Conservation (phyloP, 2,329 filamentous ascomycete genomes). For the Pleurostoma richardsiae region DNA sequence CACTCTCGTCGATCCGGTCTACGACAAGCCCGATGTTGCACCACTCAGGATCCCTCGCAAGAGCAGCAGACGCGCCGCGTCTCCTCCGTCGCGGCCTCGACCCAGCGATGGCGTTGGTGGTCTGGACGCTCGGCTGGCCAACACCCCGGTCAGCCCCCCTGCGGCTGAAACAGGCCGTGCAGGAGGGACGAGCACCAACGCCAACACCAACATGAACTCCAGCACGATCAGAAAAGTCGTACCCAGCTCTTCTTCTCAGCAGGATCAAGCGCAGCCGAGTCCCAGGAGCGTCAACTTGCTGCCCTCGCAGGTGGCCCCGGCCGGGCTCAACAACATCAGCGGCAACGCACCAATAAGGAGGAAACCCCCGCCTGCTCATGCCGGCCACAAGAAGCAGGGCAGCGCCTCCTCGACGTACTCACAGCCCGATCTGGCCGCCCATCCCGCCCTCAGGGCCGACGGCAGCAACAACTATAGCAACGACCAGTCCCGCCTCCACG, state of each 20-base stretch:
- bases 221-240: conserved; percentile 28
- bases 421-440: conserved; percentile 11
- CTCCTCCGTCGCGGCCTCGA: conserved; percentile 10
- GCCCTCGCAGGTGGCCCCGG: not conserved
- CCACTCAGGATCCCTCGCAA: conserved; percentile 53
- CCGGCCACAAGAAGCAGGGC: conserved; percentile 4
- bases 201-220: conserved; percentile 7
- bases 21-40: conserved; percentile 50
- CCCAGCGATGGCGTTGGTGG: not conserved
- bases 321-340: not conserved
- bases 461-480: conserved; percentile 18
- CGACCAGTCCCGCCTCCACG: conserved; percentile 5
- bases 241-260: conserved; percentile 24
- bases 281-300: conserved; percentile 9
- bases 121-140: conserved; percentile 10
- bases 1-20: conserved; percentile 58
- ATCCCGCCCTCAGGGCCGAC: conserved; percentile 3
- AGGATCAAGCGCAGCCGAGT: conserved; percentile 28
- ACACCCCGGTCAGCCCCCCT: conserved; percentile 23
- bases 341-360: conserved; percentile 9
- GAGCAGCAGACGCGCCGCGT: conserved; percentile 35
- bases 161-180: conserved; percentile 18
- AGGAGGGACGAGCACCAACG: conserved; percentile 9
- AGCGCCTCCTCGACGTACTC: conserved; percentile 23
- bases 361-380: conserved; percentile 15